Evolutionary conservation across 768 basidiomycete genomes (phyloP), one percentile per base, ranked within the genome.

Genomic region (Tulasnella sp.): DNA sequence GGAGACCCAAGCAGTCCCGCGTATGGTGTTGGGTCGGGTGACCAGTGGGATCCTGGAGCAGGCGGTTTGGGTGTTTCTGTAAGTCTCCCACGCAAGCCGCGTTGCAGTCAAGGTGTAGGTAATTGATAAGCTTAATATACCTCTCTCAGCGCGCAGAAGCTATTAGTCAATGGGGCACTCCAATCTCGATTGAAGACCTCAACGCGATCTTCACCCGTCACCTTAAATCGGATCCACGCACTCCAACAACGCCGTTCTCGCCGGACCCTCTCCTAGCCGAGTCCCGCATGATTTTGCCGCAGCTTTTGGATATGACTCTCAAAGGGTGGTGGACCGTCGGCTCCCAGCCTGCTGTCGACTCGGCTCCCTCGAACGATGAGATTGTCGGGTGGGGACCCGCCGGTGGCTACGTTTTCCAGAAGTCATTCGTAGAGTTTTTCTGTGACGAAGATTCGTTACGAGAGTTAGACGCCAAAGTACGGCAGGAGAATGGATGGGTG

Each of bases 1-100:
- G 98, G 98, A 81, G 98, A 99, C 85, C 95, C 94, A 85, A 95
- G 98, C 84, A 97, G 96, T 87, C 98, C 98, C 31, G 98, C 98
- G 0, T 99, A 93, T 83, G 98, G 98, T 72, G 88, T 80, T n/a
- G 88, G 88, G 46, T 73, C 91, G 91, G 83, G 73, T 34, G 93
- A 92, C 81, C 92, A 89, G 2, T 96, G 94, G 93, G 93, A 94
- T 79, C 58, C 76, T 20, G 78, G 78, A 80, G 78, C 72, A 31
- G 75, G 81, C 7, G 91, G 92, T 50, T 89, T 90, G 16, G 89
- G 88, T 69, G 87, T 93, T 50, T 88, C 90, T 79, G 92, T 93
- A 84, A 50, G 88, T 83, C 46, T 14, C 64, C 16, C 28, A 24
- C 46, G 41, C 37, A 0, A 58, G 28, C 34, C 8, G n/a, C 37